A percentile compares a stretch with the other conserved stretches of the same genome.
phyloP scores from a whole-genome alignment of 805 yeast species.

The Sugiyamaella lignohabitans region DNA sequence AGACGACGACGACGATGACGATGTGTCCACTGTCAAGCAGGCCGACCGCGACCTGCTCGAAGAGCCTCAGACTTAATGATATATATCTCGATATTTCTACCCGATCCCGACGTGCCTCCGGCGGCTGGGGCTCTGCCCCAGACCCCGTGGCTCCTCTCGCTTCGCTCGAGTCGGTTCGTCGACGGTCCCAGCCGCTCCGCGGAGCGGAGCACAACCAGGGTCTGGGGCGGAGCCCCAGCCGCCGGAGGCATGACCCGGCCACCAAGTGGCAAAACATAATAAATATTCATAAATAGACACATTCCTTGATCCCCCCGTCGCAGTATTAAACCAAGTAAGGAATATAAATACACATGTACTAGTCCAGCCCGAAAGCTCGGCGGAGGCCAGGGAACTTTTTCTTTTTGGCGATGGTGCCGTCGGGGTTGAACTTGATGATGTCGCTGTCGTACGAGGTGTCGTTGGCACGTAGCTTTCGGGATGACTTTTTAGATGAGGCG shows the following conservation, averaged over 20 bases:
- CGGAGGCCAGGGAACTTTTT: slow-evolving; percentile 21
- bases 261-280: too few species aligned
- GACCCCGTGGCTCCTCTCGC: neutral
- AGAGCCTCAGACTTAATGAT: slow-evolving; percentile 13
- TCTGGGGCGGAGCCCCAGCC: too few species aligned
- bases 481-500: neutral
- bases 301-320: slow-evolving; percentile 1
- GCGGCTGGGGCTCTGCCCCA: neutral
- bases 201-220: neutral
- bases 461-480: neutral
- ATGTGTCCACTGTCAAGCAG: slow-evolving; percentile 26
- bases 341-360: neutral
- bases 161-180: neutral
- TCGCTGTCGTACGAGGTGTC: neutral
- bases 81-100: neutral
- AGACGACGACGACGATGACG: slow-evolving; percentile 29
- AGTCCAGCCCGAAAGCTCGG: slow-evolving; percentile 17
- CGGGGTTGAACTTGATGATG: slow-evolving; percentile 3
- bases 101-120: neutral
- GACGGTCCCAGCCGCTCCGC: neutral
- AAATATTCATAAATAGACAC: neutral
- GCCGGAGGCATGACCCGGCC: neutral
- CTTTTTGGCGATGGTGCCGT: slow-evolving; percentile 15
- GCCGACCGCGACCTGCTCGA: slow-evolving; percentile 31
- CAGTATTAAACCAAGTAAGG: too few species aligned